Evolutionary conservation across 2,329 filamentous ascomycete species (phyloP), one percentile per base, ranked within the genome.

Genomic region (Monosporascus cannonballus): DNA sequence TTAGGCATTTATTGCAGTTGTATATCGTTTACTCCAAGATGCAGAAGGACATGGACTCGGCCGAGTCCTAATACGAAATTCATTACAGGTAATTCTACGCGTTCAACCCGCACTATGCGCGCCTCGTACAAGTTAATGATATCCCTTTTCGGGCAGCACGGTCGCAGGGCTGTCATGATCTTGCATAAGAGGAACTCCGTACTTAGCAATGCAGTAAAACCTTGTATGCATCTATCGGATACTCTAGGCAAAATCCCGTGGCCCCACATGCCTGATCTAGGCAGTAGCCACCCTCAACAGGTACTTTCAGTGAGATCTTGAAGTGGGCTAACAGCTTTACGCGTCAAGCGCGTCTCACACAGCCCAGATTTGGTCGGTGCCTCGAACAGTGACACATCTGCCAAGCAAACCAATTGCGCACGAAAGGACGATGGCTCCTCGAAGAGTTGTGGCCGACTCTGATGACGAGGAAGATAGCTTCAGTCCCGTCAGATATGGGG

Each of bases 391-490:
- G 9, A 11, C 30, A 34, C 9, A 14, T 14, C 30, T 20, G 7
- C 41, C 20, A 3, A 14, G 24, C 24, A 30, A 46, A 7, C 55
- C 42, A 47, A 47, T 39, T 48, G 41, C 54, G 52, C 47, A 38
- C 18, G 38, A 27, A 57, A 48, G 5, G 47, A 54, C 8, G 2
- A 69, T 69, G 67, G 57, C 58, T 47, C 55, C 50, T 37, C 62
- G 59, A 22, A 63, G 56, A 36, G 61, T 69, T 36, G 63, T 70
- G 50, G 67, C 65, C 22, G 67, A 70, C 54, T 70, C 67, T 7
- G 67, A 70, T 48, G 67, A 69, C 49, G 64, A 67, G 46, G 64
- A 66, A 37, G 61, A 44, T 27, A 45, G 49, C 20, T 47, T 56
- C 48, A 58, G 57, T 42, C 56, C 59, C 50, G 46, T 42, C 14